phyloP scores from a whole-genome alignment of 2,329 filamentous ascomycete species.

The Penicillium sp. region DNA sequence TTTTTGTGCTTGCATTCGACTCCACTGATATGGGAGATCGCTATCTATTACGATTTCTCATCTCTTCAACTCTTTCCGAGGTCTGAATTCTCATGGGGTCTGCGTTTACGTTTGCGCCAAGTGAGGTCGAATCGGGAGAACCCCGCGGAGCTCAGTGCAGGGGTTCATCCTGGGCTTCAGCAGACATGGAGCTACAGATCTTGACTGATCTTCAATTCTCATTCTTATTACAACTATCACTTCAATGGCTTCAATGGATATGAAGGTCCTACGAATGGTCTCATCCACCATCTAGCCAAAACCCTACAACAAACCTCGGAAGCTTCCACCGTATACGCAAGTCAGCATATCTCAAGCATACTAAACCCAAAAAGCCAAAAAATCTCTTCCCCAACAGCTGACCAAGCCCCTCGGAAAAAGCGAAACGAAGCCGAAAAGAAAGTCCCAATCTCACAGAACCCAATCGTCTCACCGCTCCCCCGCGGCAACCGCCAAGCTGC shows the following conservation, averaged over 20 bases:
- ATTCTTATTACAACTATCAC: background rate
- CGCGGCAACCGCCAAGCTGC: background rate
- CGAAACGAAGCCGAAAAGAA: background rate
- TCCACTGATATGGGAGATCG: background rate
- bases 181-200: background rate
- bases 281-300: background rate
- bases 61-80: background rate
- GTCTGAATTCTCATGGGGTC: background rate
- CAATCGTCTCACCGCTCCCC: conserved; percentile 1
- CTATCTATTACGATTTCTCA: background rate
- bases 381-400: background rate
- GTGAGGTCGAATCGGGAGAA: background rate
- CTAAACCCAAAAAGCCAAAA: background rate
- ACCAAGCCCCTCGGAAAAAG: background rate
- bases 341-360: background rate
- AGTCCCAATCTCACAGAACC: background rate
- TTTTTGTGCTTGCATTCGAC: background rate
- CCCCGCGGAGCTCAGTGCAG: background rate
- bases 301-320: background rate
- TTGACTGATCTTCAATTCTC: background rate
- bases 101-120: background rate
- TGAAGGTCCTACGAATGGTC: background rate
- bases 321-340: too few species aligned
- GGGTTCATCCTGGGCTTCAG: background rate
- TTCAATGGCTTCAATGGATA: background rate